These are phyloP conservation scores for Microsporum ferrugineum DNA, from an alignment of 2,329 filamentous ascomycete genomes.

Conservation along the genomic window DNA sequence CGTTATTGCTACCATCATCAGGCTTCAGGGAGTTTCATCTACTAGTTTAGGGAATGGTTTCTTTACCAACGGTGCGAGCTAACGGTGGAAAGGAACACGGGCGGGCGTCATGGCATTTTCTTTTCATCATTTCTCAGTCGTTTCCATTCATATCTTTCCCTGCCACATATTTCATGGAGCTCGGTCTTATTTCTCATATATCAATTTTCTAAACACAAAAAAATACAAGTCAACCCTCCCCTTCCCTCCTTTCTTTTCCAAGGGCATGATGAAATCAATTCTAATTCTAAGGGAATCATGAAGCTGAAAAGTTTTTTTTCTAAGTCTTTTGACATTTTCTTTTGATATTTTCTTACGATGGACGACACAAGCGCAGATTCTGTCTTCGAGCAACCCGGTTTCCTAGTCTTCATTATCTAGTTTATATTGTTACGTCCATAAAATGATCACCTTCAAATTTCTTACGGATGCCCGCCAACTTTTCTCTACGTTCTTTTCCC, in stretches of 20 bases:
- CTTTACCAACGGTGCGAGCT: neutral
- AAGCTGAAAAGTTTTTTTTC: neutral
- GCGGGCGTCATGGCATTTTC: neutral
- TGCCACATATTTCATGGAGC: neutral
- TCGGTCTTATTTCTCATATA: neutral
- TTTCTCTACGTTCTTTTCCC: neutral
- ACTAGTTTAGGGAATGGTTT: neutral
- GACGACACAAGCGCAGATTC: neutral
- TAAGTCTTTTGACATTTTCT: no score
- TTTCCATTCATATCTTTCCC: neutral
- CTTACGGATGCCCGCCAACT: no score
- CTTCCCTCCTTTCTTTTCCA: neutral
- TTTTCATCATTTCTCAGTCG: neutral
- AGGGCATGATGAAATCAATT: neutral
- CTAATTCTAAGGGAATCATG: neutral
- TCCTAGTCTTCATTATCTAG: no score
- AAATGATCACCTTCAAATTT: no score
- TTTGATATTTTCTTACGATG: neutral
- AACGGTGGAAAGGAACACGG: slow-evolving; percentile 1
- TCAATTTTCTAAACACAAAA: neutral
- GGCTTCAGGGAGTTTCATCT: neutral
- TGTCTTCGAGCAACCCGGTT: no score
- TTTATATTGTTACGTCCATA: no score
- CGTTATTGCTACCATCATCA: neutral
- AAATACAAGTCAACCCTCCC: neutral